Evolutionary conservation across 306 rosid species (phyloP).

Genomic region (Benincasa hispida): DNA sequence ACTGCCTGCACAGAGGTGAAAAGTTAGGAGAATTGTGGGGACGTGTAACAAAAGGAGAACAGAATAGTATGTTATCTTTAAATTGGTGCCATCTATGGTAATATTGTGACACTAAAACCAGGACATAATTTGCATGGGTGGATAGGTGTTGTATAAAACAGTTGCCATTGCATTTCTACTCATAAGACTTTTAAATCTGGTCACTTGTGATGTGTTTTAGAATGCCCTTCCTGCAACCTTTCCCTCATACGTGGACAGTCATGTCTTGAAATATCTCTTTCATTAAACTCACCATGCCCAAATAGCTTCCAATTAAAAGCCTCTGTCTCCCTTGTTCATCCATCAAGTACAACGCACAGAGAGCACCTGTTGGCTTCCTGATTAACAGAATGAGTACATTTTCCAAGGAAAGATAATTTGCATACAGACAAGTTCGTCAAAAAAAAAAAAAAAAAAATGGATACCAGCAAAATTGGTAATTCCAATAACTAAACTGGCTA

Average conservation of each 20-base stretch:
- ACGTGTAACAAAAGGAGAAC: background rate
- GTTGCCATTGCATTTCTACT: background rate
- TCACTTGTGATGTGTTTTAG: background rate
- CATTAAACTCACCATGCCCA: slow-evolving; percentile 66
- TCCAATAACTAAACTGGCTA: slow-evolving; percentile 73
- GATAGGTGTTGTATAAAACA: background rate
- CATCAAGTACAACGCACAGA: slow-evolving; percentile 60
- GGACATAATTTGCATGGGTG: background rate
- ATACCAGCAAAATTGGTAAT: slow-evolving; percentile 78
- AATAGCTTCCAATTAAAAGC: slow-evolving; percentile 75
- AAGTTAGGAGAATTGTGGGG: background rate
- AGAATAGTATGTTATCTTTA: background rate
- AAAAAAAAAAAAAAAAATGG: slow-evolving; percentile 7
- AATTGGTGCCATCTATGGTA: background rate
- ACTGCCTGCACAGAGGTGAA: slow-evolving; percentile 41
- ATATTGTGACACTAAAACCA: background rate
- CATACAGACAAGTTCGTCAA: background rate
- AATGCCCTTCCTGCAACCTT: background rate
- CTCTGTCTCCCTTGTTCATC: slow-evolving; percentile 78
- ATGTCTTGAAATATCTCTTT: background rate
- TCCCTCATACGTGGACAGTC: background rate
- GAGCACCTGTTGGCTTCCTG: slow-evolving; percentile 43
- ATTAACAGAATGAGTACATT: slow-evolving; percentile 16
- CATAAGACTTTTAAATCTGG: background rate
- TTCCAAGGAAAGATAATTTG: slow-evolving; percentile 12